Conservation (phyloP, 345 rosid species). For the Eucalyptus erythrocorys region DNA sequence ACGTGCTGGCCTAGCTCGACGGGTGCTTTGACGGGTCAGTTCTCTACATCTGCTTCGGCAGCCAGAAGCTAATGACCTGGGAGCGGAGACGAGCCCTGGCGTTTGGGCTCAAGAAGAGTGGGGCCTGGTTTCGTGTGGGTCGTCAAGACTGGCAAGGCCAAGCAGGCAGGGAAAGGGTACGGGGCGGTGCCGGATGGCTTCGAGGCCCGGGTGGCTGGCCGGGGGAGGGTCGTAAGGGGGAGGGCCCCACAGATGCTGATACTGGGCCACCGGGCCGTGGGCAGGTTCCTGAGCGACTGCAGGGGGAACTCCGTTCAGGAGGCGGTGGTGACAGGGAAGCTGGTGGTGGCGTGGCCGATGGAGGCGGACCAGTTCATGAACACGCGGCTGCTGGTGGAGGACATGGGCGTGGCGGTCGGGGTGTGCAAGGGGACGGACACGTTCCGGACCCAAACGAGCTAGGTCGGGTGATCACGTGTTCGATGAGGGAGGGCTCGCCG, state of each 20-base stretch:
- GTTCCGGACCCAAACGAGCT: constrained; percentile 41
- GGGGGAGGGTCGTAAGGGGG: constrained; percentile 22
- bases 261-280: constrained; percentile 41
- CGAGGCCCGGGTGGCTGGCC: constrained; percentile 23
- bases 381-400: constrained; percentile 36
- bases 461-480: constrained; percentile 6
- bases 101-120: constrained; percentile 36
- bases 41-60: constrained; percentile 55
- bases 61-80: constrained; percentile 25
- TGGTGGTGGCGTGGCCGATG: constrained; percentile 56
- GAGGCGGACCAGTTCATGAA: constrained; percentile 54
- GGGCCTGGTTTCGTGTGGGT: constrained; percentile 50
- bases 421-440: constrained; percentile 31
- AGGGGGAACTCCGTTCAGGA: constrained; percentile 73
- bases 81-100: constrained; percentile 40
- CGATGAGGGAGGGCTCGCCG: neutral
- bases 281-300: constrained; percentile 56
- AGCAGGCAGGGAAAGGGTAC: neutral
- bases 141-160: constrained; percentile 14
- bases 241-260: constrained; percentile 54
- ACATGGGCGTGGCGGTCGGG: constrained; percentile 30
- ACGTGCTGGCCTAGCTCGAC: constrained; percentile 37
- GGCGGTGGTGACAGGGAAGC: constrained; percentile 30
- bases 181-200: constrained; percentile 26
- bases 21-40: constrained; percentile 40